Base-by-base conservation (phyloP, 768 basidiomycete species). In the Collybiopsis confluens region DNA sequence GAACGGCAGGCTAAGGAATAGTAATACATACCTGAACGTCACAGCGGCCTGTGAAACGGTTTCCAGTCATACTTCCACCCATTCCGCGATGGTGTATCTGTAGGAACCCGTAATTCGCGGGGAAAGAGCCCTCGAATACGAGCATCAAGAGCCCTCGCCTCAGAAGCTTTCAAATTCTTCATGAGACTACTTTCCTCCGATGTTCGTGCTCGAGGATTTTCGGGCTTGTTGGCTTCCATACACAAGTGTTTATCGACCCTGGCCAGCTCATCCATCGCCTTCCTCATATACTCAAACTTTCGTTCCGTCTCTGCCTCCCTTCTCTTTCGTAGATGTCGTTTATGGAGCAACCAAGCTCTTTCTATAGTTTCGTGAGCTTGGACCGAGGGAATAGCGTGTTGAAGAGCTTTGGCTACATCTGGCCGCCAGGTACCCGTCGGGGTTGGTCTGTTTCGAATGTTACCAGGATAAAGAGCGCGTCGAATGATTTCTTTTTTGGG, bases 361-460 rank as follows among this genome's bases (percentile, higher is more conserved):
- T 92, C 87, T 50, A 97, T 93, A 2, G 92, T 97, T 58, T 92
- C 81, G 71, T 97, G 92, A 0, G 90, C 92, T 67, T 96, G 92
- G 4, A 77, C 80, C 2, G 90, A 91, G 11, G 92, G 91, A 48
- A 97, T 87, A n/a, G 90, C 90, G 51, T 78, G 79, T 59, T 89
- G 85, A 15, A 98, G 72, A 8, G 90, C 85, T 45, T 75, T 80
- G 33, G 79, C 81, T 26, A 92, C 87, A 66, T 92, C 85, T 38
- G 85, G 84, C 54, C 91, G 82, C 87, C 92, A 92, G 53, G 86
- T 80, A 10, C 92, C 92, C 2, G 83, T 86, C 2, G 92, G 92
- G 18, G 86, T 78, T 23, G 88, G 68, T 51, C 78, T 78, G 63
- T 81, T 86, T 56, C 83, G 83, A 50, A 88, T 66, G 64, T 88